phyloP scores from a whole-genome alignment of 257 asterid genomes.

The Capsicum baccatum region DNA sequence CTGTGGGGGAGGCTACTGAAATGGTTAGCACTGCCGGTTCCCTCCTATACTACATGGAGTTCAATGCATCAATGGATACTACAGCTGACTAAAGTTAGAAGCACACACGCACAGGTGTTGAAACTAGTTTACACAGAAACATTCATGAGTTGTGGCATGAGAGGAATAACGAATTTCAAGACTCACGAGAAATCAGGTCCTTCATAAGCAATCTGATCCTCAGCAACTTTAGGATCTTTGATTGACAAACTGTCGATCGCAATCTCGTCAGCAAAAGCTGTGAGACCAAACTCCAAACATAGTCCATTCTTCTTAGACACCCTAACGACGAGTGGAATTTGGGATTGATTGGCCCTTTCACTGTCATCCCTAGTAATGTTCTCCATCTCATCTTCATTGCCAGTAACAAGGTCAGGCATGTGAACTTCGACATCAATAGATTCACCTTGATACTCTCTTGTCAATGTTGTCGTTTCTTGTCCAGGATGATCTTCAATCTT shows the following conservation, averaged over 20 bases:
- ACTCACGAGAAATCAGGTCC: conserved; percentile 90
- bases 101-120: too few species aligned
- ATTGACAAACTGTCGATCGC: conserved; percentile 63
- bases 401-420: conserved; percentile 67
- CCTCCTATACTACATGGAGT: too few species aligned
- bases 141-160: too few species aligned
- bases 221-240: conserved; percentile 57
- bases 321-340: conserved; percentile 68
- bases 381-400: conserved; percentile 42
- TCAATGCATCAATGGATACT: too few species aligned
- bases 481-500: conserved; percentile 73
- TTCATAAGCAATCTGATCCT: conserved; percentile 80
- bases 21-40: too few species aligned
- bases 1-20: too few species aligned
- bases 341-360: conserved; percentile 40
- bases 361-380: conserved; percentile 40
- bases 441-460: conserved; percentile 72
- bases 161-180: neutral
- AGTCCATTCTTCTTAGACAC: conserved; percentile 71
- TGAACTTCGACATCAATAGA: conserved; percentile 66
- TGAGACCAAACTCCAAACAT: conserved; percentile 63
- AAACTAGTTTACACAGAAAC: too few species aligned
- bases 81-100: too few species aligned
- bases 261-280: conserved; percentile 79
- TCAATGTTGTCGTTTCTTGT: conserved; percentile 61